These are phyloP conservation scores for Diaporthe batatas DNA, from an alignment of 2,329 filamentous ascomycete genomes.

Conservation along the genomic window DNA sequence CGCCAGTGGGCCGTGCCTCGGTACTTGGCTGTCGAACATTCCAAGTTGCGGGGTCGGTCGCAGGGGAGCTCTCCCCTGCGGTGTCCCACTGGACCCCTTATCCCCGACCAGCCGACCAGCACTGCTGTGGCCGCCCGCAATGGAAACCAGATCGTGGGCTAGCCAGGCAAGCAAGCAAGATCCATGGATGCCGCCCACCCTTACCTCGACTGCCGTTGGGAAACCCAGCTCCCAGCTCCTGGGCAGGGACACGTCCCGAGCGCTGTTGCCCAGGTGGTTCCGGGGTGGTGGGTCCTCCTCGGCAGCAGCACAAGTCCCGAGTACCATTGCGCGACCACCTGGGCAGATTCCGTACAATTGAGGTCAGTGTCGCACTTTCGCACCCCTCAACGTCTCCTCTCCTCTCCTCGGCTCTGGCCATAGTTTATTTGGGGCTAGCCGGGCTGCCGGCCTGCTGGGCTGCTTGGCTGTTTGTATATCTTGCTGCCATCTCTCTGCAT, in stretches of 20 bases:
- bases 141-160: background rate
- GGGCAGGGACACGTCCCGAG: constrained; percentile 17
- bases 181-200: background rate
- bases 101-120: background rate
- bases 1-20: constrained; percentile 13
- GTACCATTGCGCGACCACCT: background rate
- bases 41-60: constrained; percentile 29
- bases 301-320: background rate
- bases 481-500: constrained; percentile 4
- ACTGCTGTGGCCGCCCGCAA: background rate
- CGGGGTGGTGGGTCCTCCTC: constrained; percentile 1
- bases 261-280: background rate
- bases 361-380: constrained; percentile 4
- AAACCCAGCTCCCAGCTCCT: background rate
- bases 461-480: background rate
- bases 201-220: background rate
- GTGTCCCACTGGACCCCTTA: background rate
- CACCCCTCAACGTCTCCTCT: background rate
- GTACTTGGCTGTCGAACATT: background rate
- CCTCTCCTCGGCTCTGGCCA: background rate
- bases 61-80: too few relatives aligned
- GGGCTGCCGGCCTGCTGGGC: background rate
- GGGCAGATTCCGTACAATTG: background rate
- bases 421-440: background rate
- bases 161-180: background rate